phyloP scores from a whole-genome alignment of 2,329 filamentous ascomycete species.

The Aspergillus fijiensis region DNA sequence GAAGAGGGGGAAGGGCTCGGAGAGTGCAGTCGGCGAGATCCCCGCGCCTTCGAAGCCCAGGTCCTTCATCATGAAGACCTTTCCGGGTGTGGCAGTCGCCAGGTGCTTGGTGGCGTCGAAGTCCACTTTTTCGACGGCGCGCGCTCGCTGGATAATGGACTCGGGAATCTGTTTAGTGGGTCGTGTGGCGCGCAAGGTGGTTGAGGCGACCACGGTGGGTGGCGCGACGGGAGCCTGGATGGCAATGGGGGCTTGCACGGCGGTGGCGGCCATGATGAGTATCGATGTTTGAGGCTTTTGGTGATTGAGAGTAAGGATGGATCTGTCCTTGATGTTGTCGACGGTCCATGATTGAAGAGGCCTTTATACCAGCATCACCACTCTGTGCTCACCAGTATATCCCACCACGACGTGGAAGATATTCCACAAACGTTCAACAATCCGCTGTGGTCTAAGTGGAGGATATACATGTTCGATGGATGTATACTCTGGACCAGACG shows the following conservation, averaged over 20 bases:
- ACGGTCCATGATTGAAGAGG: neutral
- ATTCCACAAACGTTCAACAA: no score
- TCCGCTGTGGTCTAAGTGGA: no score
- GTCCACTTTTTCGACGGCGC: slow-evolving; percentile 5
- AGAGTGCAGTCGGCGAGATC: slow-evolving; percentile 61
- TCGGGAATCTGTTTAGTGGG: slow-evolving; percentile 16
- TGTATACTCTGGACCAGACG: no score
- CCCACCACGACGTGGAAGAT: no score
- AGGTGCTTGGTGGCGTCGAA: slow-evolving; percentile 59
- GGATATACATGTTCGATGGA: no score
- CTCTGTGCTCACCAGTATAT: neutral
- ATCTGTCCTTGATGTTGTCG: neutral
- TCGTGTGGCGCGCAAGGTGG: slow-evolving; percentile 17
- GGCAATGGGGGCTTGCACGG: slow-evolving; percentile 1
- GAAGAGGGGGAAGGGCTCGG: slow-evolving; percentile 64
- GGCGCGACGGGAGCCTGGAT: neutral
- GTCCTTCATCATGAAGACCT: slow-evolving; percentile 62
- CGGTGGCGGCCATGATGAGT: no score
- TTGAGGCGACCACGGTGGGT: slow-evolving; percentile 13
- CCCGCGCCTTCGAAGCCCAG: slow-evolving; percentile 49
- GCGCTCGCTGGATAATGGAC: slow-evolving; percentile 12
- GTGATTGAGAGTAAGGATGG: neutral
- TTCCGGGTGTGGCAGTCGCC: slow-evolving; percentile 49
- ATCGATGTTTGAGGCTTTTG: neutral
- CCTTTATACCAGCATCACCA: neutral